Base-by-base conservation (phyloP, 306 rosid species). In the Aeschynomene evenia region DNA sequence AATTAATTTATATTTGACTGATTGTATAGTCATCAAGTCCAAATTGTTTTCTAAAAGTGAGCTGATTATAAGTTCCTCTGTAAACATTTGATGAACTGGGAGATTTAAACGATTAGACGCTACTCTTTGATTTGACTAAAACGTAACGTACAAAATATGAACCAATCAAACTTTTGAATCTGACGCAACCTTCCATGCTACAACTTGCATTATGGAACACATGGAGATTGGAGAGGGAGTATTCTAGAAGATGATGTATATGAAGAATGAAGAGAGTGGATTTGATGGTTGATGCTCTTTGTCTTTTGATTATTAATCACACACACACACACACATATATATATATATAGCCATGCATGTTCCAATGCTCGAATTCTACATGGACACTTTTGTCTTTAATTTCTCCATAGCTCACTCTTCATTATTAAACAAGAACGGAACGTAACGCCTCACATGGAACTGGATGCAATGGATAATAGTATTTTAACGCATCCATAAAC, bases 371-470 rank as follows among this genome's bases (percentile, higher is more conserved):
- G 84, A 74, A 72, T 71, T 83, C 14, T 79, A 18, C 66, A 73
- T 10, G 81, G 45, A 28, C 54, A 69, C 29, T 50, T 76, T 40
- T 56, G 66, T 53, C 71, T 16, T 18, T n/a, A n/a, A n/a, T n/a
- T n/a, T 48, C 24, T 7, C 1, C 36, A n/a, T n/a, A 1, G 36
- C 9, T 31, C n/a, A n/a, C n/a, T 40, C 46, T 11, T 23, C 11
- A 6, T 20, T n/a, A 56, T 65, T 61, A 56, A 56, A 29, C 63
- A 56, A 56, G 22, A 56, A 28, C n/a, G n/a, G n/a, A n/a, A n/a
- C n/a, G n/a, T n/a, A n/a, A n/a, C 21, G 21, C 49, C 52, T 78
- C 87, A 80, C 85, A 85, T 83, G 85, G 75, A 69, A 56, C 72
- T 43, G 69, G 75, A 75, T 22, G 75, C 31, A 66, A 51, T 24